Evolutionary conservation across 768 basidiomycete genomes (phyloP), one percentile per base, ranked within the genome.

Genomic region (Aureoboletus auriporus): DNA sequence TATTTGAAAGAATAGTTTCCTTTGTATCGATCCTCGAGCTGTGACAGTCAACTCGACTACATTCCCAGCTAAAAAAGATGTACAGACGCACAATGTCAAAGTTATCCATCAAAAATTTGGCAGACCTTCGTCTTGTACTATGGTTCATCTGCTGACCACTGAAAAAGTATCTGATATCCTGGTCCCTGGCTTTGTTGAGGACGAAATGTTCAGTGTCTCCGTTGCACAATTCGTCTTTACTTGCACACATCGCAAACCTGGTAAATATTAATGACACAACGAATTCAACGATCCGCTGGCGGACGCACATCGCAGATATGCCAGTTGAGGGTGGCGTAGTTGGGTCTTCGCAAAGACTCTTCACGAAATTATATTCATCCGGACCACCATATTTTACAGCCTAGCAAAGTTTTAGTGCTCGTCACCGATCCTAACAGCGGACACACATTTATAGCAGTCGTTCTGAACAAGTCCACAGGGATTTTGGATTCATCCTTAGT

Each of bases 401-500:
- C 82, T 88, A 31, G 42, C 26, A 60, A 46, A 29, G 6, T 35
- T 4, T 49, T 17, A 46, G 35, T 34, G 38, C 16, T 37, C 44
- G 33, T 45, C 33, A 42, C 20, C 33, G 37, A 42, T 33, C 33
- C 12, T 11, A 13, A 20, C 16, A 27, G 39, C 27, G 10, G 7
- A 61, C 78, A 12, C 55, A 86, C 85, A 43, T 68, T 73, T 27
- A 62, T 56, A 64, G 74, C 84, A 37, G 80, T 79, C 37, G 75
- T 68, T 27, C 72, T 60, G 56, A 86, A 77, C 39, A 98, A 68
- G 69, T 97, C 94, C 26, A 82, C 78, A 6, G 91, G 89, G 55
- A 98, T 89, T 44, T 67, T 72, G 0, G 84, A 85, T 57, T 85
- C 80, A 60, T 95, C 88, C 8, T 80, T 80, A 12, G 82, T 87